Evolutionary conservation across 2,329 filamentous ascomycete species (phyloP).

Genomic region (Sarocladiaceae sp.): DNA sequence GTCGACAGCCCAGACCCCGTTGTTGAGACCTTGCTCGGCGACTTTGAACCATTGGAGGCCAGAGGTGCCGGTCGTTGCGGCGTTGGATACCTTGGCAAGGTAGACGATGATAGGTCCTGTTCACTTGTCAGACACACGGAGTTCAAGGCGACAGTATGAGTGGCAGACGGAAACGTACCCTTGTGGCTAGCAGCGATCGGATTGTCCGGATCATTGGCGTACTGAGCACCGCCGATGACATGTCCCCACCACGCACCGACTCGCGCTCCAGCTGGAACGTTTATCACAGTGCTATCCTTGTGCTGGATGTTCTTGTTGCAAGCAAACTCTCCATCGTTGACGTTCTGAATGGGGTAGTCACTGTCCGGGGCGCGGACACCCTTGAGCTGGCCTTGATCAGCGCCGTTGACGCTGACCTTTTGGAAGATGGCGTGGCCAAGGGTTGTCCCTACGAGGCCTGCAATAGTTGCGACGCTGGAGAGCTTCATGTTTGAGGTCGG

Average conservation of each 20-base stretch:
- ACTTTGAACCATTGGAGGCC: conserved; percentile 52
- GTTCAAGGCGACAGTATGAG: too few relatives aligned
- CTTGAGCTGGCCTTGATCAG: not conserved
- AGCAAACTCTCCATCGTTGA: conserved; percentile 42
- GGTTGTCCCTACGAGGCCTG: not conserved
- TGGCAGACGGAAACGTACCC: not conserved
- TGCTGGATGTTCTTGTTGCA: conserved; percentile 40
- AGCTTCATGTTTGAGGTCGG: not conserved
- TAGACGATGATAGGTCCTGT: conserved; percentile 48
- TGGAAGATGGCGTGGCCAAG: not conserved
- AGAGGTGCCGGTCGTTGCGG: conserved; percentile 34
- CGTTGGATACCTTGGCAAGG: conserved; percentile 49
- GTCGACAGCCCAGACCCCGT: conserved; percentile 43
- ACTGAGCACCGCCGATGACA: conserved; percentile 49
- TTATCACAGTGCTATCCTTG: conserved; percentile 39
- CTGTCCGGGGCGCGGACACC: not conserved
- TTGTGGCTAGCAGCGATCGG: conserved; percentile 38
- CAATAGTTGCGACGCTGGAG: not conserved
- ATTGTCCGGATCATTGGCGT: conserved; percentile 43
- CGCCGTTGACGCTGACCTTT: conserved; percentile 1
- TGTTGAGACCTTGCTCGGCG: conserved; percentile 43
- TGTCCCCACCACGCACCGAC: conserved; percentile 50
- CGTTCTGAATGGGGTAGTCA: conserved; percentile 47
- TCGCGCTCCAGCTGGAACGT: conserved; percentile 45
- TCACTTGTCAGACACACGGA: too few relatives aligned